Evolutionary conservation across 306 rosid species (phyloP).

Genomic region (Vicia faba): DNA sequence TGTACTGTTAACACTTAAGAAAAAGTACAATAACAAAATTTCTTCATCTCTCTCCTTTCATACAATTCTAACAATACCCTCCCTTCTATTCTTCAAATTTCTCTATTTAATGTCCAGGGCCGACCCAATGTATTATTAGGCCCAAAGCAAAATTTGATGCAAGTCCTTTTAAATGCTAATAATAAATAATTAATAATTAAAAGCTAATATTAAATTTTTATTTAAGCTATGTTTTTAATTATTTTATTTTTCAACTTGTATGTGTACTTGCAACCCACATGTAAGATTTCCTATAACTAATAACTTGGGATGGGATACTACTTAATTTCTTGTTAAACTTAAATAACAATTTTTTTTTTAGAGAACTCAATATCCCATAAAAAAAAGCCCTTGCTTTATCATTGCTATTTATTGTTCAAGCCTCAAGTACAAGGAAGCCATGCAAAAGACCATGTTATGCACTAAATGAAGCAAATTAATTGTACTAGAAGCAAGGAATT

Average conservation of each 20-base stretch:
- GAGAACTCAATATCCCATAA: not conserved
- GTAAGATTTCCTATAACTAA: slow-evolving; percentile 1
- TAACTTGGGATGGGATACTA: not conserved
- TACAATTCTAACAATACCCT: too few species aligned
- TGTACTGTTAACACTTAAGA: too few species aligned
- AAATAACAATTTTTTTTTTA: not conserved
- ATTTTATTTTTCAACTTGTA: not conserved
- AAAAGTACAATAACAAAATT: too few species aligned
- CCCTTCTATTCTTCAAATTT: not conserved
- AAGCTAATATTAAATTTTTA: not conserved
- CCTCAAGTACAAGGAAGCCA: slow-evolving; percentile 5
- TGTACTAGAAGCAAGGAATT: too few species aligned
- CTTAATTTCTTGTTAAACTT: slow-evolving; percentile 5
- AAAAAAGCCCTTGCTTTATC: not conserved
- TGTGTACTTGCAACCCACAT: too few species aligned
- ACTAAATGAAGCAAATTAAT: slow-evolving; percentile 14
- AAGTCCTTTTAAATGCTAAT: not conserved
- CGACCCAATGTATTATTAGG: not conserved
- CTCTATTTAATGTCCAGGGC: slow-evolving; percentile 3
- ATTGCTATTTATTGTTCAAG: slow-evolving; percentile 4
- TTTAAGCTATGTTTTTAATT: not conserved
- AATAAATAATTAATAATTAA: not conserved
- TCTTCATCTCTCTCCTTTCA: too few species aligned
- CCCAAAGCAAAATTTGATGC: not conserved
- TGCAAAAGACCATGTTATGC: slow-evolving; percentile 16